Evolutionary conservation across 805 yeast genomes (phyloP).

Genomic region (Tanozyma kutaoensis): DNA sequence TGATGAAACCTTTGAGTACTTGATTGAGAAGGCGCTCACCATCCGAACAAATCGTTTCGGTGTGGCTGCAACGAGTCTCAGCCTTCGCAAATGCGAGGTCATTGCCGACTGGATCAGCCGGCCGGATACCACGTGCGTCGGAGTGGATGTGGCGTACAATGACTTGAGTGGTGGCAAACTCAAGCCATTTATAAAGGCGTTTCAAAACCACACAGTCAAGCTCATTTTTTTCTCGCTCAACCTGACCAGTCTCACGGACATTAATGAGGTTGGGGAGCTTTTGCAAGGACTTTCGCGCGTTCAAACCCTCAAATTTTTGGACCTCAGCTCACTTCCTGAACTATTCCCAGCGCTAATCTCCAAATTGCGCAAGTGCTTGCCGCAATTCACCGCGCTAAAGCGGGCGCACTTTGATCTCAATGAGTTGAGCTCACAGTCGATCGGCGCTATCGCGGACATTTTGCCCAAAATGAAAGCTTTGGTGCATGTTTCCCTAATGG

Average conservation of each 20-base stretch:
- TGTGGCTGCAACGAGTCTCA: slow-evolving; percentile 37
- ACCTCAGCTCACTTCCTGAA: slow-evolving; percentile 38
- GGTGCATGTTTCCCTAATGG: slow-evolving; percentile 41
- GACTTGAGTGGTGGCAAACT: slow-evolving; percentile 35
- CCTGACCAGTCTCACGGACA: slow-evolving; percentile 32
- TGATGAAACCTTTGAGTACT: slow-evolving; percentile 24
- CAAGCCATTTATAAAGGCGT: slow-evolving; percentile 29
- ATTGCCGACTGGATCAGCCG: slow-evolving; percentile 35
- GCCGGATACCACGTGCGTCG: slow-evolving; percentile 32
- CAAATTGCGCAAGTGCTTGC: slow-evolving; percentile 28
- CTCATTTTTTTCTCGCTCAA: slow-evolving; percentile 39
- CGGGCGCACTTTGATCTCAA: slow-evolving; percentile 44
- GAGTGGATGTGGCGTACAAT: slow-evolving; percentile 44
- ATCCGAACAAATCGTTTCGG: slow-evolving; percentile 37
- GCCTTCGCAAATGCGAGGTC: slow-evolving; percentile 23
- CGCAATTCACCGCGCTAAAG: slow-evolving; percentile 29
- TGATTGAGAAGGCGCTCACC: slow-evolving; percentile 27
- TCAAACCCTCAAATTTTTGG: slow-evolving; percentile 33
- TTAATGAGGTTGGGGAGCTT: slow-evolving; percentile 22
- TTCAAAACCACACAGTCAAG: slow-evolving; percentile 19
- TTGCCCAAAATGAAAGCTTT: slow-evolving; percentile 34
- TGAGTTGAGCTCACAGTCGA: slow-evolving; percentile 31
- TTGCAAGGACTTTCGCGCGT: slow-evolving; percentile 24
- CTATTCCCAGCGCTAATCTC: slow-evolving; percentile 39
- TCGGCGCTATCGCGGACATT: slow-evolving; percentile 34